Base-by-base conservation (phyloP, 371 early-diverging fungal genomes). In the Fennellomyces sp. region DNA sequence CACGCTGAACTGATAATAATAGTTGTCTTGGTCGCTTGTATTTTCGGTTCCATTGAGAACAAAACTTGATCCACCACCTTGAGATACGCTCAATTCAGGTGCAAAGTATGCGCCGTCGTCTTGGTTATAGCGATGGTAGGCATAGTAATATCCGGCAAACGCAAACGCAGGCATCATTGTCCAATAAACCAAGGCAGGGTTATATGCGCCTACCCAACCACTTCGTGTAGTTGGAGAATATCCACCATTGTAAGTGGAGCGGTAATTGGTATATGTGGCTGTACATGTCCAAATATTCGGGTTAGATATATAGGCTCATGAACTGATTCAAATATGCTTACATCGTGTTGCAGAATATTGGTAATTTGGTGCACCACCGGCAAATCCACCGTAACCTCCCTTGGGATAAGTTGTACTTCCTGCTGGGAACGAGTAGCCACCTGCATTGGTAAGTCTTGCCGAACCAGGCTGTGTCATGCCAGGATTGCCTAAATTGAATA, bases 61-160 rank as follows among this genome's bases (percentile, higher is more conserved):
- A 3, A 72, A 64, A 36, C 73, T 64, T 1, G 58, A 27, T 8
- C 64, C 68, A 12, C 68, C 69, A 15, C 58, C 61, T 2, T 68
- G 69, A 35, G 56, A 55, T n/a, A 61, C 45, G 11, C 58, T 64
- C 2, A 77, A n/a, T 29, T 58, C 54, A 23, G 81, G 81, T n/a
- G 78, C 81, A 56, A 78, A 81, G 53, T 77, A 81, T 19, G 73
- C 72, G 0, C 81, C 81, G 11, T 35, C 56, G 26, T 77, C 17
- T n/a, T 31, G 36, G 39, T 78, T 75, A 65, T 72, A 81, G 15
- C 81, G 72, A 45, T 72, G 68, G 45, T 81, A 81, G 7, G 61
- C 60, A 10, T 60, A 29, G 27, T 72, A 57, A 23, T 74, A 76
- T 0, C 81, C 81, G 11, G 56, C 38, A 42, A 68, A 81, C 3